A percentile compares a stretch with the other conserved stretches of the same genome.
These are phyloP conservation scores for Saccharomycopsis phalli DNA, from an alignment of 1,139 yeast species.

Conservation along the genomic window DNA sequence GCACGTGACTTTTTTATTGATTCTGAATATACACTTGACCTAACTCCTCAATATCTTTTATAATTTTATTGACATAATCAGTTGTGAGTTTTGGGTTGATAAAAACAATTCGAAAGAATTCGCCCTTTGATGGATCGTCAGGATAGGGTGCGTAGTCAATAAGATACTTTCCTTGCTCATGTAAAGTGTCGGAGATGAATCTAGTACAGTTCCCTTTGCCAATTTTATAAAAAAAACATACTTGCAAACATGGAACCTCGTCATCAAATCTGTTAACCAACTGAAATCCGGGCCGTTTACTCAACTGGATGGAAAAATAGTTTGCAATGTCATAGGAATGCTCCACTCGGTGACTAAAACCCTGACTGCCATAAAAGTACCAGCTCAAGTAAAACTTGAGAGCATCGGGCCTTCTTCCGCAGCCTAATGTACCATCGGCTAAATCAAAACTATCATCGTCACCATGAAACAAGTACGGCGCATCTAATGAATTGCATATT, in stretches of 20 bases:
- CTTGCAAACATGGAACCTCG: slow-evolving; percentile 75
- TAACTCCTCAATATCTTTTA: background rate
- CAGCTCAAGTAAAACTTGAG: slow-evolving; percentile 72
- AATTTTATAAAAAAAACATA: slow-evolving; percentile 65
- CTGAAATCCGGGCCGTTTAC: slow-evolving; percentile 20
- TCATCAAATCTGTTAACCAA: slow-evolving; percentile 38
- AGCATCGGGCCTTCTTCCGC: slow-evolving; percentile 82
- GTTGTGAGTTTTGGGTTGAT: slow-evolving; percentile 55
- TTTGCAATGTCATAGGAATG: slow-evolving; percentile 62
- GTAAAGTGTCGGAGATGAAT: slow-evolving; percentile 52
- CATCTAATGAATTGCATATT: slow-evolving; percentile 64
- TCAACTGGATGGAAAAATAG: slow-evolving; percentile 45
- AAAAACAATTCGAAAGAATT: slow-evolving; percentile 78
- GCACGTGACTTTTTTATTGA: background rate
- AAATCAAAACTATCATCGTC: slow-evolving; percentile 50
- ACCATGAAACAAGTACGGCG: slow-evolving; percentile 71
- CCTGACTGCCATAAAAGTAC: slow-evolving; percentile 67
- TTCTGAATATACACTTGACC: background rate
- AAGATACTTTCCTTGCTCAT: slow-evolving; percentile 53
- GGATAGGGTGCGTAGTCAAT: slow-evolving; percentile 79
- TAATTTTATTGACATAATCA: slow-evolving; percentile 30
- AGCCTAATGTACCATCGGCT: slow-evolving; percentile 90
- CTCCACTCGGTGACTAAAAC: slow-evolving; percentile 51
- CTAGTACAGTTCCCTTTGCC: slow-evolving; percentile 55
- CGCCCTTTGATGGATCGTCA: slow-evolving; percentile 48